Conservation (phyloP, 2,329 filamentous ascomycete genomes). For the Pestalotiopsis sp. region DNA sequence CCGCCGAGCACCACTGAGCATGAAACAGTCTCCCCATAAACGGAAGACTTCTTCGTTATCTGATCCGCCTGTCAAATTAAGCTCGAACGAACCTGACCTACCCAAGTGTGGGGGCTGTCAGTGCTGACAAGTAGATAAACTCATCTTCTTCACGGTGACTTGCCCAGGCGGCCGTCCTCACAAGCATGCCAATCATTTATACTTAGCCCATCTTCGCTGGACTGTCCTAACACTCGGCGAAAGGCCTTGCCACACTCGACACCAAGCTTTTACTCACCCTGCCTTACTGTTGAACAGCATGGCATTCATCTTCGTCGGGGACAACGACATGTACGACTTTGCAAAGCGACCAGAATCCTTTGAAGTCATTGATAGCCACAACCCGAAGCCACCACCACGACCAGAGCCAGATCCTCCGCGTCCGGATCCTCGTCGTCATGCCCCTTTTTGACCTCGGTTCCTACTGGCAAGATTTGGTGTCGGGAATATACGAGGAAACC, state of each 20-base stretch:
- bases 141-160: not conserved
- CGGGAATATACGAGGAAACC: not conserved
- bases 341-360: not conserved
- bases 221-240: not conserved
- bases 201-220: not conserved
- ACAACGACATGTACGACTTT: not conserved
- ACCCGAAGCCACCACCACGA: slow-evolving; percentile 29
- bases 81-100: not conserved
- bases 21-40: slow-evolving; percentile 5
- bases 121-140: slow-evolving; percentile 8
- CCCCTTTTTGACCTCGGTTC: not conserved
- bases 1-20: slow-evolving; percentile 1
- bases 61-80: slow-evolving; percentile 3
- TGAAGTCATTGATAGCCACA: slow-evolving; percentile 15
- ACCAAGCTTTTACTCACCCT: not conserved
- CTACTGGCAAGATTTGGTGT: not conserved
- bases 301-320: no score
- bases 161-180: not conserved
- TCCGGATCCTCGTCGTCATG: slow-evolving; percentile 21
- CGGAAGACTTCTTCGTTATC: slow-evolving; percentile 3
- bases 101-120: not conserved
- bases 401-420: slow-evolving; percentile 32
- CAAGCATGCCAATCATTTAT: not conserved
- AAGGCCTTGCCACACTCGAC: not conserved
- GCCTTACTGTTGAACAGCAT: not conserved